These are phyloP conservation scores for Moniliella sp. DNA, from an alignment of 1,284 basidiomycete species.

Conservation along the genomic window DNA sequence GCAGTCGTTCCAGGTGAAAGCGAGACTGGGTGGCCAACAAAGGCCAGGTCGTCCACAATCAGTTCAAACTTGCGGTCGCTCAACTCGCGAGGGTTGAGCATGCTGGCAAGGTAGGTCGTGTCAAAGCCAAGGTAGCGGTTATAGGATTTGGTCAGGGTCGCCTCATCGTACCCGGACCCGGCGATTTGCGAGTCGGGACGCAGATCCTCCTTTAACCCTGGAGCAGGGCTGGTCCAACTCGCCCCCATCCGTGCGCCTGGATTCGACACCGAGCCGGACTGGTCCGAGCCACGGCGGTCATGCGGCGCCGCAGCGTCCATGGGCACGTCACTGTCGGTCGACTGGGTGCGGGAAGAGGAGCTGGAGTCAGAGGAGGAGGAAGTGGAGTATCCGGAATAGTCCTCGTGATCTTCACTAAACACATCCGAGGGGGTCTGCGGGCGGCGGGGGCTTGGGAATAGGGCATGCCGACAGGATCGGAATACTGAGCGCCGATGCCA, in stretches of 20 bases:
- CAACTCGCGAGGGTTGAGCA: conserved; percentile 58
- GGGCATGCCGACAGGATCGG: too few relatives aligned
- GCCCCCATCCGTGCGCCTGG: not conserved
- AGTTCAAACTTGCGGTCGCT: conserved; percentile 90
- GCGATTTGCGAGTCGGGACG: not conserved
- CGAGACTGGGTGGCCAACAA: conserved; percentile 79
- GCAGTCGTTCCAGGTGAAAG: conserved; percentile 37
- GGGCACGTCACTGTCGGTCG: too few relatives aligned
- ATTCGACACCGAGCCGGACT: not conserved
- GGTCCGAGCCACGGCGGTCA: not conserved
- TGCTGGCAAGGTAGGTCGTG: conserved; percentile 54
- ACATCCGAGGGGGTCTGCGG: too few relatives aligned
- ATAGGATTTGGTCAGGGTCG: conserved; percentile 7
- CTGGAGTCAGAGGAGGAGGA: too few relatives aligned
- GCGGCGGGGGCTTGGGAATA: too few relatives aligned
- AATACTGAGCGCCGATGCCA: too few relatives aligned
- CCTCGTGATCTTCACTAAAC: too few relatives aligned
- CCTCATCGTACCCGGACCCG: conserved; percentile 1
- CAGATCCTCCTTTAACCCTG: not conserved
- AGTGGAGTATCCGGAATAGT: too few relatives aligned
- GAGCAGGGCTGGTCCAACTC: not conserved
- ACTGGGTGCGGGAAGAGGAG: too few relatives aligned
- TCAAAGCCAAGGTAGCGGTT: conserved; percentile 57
- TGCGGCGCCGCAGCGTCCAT: not conserved
- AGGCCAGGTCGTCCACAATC: conserved; percentile 71